Percentiles rank a stretch among this genome's conserved stretches.
These are phyloP conservation scores for Balakata baccata DNA, from an alignment of 345 rosid species.

Conservation along the genomic window DNA sequence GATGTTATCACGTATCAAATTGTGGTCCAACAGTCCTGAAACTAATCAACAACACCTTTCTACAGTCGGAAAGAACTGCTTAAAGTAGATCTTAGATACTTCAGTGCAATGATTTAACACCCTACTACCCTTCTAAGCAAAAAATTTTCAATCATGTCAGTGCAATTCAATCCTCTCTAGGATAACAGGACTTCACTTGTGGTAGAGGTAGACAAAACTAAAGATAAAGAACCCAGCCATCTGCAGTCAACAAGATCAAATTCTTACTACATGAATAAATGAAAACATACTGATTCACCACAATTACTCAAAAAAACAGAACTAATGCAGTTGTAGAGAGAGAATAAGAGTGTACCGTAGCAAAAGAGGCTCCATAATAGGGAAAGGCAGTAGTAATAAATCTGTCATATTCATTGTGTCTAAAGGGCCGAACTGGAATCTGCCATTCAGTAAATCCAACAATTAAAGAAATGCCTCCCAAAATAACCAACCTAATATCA, in stretches of 20 bases:
- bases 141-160: slow-evolving; percentile 2
- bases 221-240: slow-evolving; percentile 75
- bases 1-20: not conserved
- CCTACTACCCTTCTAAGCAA: not conserved
- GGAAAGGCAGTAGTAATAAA: slow-evolving; percentile 63
- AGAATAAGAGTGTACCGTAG: slow-evolving; percentile 36
- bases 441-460: slow-evolving; percentile 26
- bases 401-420: slow-evolving; percentile 68
- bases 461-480: not conserved
- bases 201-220: slow-evolving; percentile 60
- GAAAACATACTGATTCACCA: not conserved
- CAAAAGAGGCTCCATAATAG: slow-evolving; percentile 66
- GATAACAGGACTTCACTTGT: slow-evolving; percentile 38
- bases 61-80: not conserved
- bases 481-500: not conserved
- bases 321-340: not conserved
- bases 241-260: slow-evolving; percentile 32
- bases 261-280: not conserved
- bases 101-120: not conserved
- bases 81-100: not conserved
- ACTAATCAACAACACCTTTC: not conserved
- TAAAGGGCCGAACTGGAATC: slow-evolving; percentile 69
- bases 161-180: slow-evolving; percentile 12
- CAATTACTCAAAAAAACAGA: too few relatives aligned
- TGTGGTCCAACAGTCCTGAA: not conserved